Percentiles rank a stretch among this genome's conserved stretches.
phyloP scores from a whole-genome alignment of 495 filamentous ascomycete genomes.

The Evernia prunastri region DNA sequence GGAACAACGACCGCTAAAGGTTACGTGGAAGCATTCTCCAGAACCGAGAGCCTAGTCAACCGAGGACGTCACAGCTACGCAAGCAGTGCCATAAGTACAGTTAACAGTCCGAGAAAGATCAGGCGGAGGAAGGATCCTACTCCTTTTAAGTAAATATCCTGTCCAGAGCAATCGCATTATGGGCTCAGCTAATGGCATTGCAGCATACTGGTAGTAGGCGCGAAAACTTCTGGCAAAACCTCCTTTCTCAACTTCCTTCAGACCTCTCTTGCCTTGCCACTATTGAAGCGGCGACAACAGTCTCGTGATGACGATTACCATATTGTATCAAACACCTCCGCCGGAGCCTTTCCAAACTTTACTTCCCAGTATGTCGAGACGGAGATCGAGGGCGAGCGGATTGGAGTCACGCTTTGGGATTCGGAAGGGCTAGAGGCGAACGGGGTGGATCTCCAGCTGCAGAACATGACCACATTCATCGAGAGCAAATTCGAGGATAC shows the following conservation, averaged over 20 bases:
- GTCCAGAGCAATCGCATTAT: neutral
- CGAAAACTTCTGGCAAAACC: conserved; percentile 85
- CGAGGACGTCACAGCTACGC: conserved; percentile 96
- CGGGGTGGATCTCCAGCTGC: conserved; percentile 86
- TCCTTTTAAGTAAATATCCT: conserved; percentile 80
- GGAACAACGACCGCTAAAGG: conserved; percentile 26
- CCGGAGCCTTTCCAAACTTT: conserved; percentile 58
- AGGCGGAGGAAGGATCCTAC: conserved; percentile 94
- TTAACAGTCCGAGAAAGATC: conserved; percentile 90
- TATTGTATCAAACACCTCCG: conserved; percentile 34
- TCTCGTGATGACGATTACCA: conserved; percentile 45
- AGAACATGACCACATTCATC: conserved; percentile 83
- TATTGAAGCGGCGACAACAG: conserved; percentile 61
- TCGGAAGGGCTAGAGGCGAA: conserved; percentile 90
- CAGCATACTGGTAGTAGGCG: conserved; percentile 86
- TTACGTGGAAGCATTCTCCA: conserved; percentile 67
- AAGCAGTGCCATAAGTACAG: conserved; percentile 80
- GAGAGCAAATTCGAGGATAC: conserved; percentile 99
- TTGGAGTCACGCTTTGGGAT: conserved; percentile 94
- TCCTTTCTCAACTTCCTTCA: conserved; percentile 95
- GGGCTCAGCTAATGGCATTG: neutral
- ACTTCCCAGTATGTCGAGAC: conserved; percentile 86
- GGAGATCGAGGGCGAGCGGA: conserved; percentile 85
- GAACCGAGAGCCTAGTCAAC: conserved; percentile 92
- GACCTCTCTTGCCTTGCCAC: conserved; percentile 68